These are phyloP conservation scores for Fusarium hostae DNA, from an alignment of 2,329 filamentous ascomycete species.

Conservation along the genomic window DNA sequence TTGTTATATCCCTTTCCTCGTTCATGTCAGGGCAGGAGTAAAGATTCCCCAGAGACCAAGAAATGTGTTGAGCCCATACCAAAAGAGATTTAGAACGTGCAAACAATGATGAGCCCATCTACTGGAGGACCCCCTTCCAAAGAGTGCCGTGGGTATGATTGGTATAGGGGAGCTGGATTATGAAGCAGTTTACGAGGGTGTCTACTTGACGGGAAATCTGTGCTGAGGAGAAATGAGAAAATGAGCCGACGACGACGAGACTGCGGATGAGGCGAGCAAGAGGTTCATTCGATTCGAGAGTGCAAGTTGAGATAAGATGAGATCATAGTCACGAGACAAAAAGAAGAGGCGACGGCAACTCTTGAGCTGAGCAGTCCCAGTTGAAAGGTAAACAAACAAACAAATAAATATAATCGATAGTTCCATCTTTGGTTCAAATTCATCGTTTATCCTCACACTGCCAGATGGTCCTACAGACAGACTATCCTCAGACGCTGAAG, in stretches of 20 bases:
- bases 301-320: constrained; percentile 7
- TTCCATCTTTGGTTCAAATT: background rate
- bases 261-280: constrained; percentile 5
- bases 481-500: background rate
- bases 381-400: constrained; percentile 29
- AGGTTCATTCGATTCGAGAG: background rate
- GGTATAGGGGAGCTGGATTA: constrained; percentile 26
- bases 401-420: constrained; percentile 12
- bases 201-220: constrained; percentile 2
- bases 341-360: background rate
- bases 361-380: constrained; percentile 8
- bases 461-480: background rate
- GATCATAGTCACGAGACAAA: background rate
- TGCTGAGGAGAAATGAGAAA: background rate
- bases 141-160: constrained; percentile 44
- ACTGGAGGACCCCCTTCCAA: constrained; percentile 34
- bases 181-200: background rate
- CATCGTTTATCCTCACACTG: background rate
- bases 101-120: constrained; percentile 45
- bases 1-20: constrained; percentile 45
- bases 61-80: constrained; percentile 42
- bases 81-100: constrained; percentile 47
- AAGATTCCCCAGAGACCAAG: constrained; percentile 45
- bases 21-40: constrained; percentile 43
- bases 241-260: constrained; percentile 6